Percentiles rank a stretch among this genome's conserved stretches.
phyloP scores from a whole-genome alignment of 768 basidiomycete genomes.

The Trametes punicea region DNA sequence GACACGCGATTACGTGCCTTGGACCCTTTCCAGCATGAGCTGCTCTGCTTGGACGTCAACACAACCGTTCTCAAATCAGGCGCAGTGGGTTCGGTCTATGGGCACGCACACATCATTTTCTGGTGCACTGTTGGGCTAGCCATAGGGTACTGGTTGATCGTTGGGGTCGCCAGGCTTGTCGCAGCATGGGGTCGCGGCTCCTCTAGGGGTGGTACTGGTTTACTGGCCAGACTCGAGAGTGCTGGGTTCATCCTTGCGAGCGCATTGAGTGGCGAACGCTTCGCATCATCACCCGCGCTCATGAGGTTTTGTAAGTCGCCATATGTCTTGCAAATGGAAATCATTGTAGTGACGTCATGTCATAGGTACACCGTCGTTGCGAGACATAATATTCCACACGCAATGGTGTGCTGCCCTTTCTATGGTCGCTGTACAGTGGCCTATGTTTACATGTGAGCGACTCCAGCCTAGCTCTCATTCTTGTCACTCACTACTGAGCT shows the following conservation, averaged over 20 bases:
- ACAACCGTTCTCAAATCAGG: constrained; percentile 73
- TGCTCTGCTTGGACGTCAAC: constrained; percentile 76
- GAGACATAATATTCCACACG: constrained; percentile 90
- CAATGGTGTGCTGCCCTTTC: constrained; percentile 88
- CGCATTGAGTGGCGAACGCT: constrained; percentile 87
- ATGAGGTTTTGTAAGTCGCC: constrained; percentile 77
- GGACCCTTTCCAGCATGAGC: constrained; percentile 77
- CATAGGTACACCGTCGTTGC: constrained; percentile 84
- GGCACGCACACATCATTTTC: constrained; percentile 62
- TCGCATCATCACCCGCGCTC: constrained; percentile 81
- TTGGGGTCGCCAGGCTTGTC: constrained; percentile 73
- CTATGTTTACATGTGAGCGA: constrained; percentile 77
- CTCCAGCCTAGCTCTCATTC: background rate
- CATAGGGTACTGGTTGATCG: constrained; percentile 78
- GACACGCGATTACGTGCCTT: constrained; percentile 83
- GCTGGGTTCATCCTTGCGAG: constrained; percentile 88
- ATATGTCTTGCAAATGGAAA: constrained; percentile 1
- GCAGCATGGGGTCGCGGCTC: constrained; percentile 82
- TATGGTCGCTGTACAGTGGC: constrained; percentile 97
- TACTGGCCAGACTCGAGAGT: constrained; percentile 75
- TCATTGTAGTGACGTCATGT: constrained; percentile 16
- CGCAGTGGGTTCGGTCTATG: constrained; percentile 56
- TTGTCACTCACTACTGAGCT: background rate
- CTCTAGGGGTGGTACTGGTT: constrained; percentile 52
- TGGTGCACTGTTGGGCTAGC: constrained; percentile 74